phyloP scores from a whole-genome alignment of 1,139 yeast genomes.

The Sugiyamaella sp. region DNA sequence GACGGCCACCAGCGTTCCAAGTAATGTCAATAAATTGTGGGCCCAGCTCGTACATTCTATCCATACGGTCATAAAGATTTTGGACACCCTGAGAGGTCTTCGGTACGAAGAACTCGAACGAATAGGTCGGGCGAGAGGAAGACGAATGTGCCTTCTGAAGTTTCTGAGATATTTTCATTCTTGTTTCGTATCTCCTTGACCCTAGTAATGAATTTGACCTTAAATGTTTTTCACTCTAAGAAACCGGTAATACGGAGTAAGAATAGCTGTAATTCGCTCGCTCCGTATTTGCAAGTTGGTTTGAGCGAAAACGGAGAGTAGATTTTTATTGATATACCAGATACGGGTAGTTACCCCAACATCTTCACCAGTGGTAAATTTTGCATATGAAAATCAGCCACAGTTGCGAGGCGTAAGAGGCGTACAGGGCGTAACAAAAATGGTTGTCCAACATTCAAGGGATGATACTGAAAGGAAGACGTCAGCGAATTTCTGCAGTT shows the following conservation, averaged over 20 bases:
- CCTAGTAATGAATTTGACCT: neutral
- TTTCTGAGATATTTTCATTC: constrained; percentile 48
- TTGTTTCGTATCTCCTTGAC: neutral
- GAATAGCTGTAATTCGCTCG: neutral
- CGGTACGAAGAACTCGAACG: constrained; percentile 98
- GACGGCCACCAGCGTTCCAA: constrained; percentile 97
- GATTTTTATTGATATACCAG: constrained; percentile 11
- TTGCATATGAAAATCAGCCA: constrained; percentile 10
- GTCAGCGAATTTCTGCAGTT: too few relatives aligned
- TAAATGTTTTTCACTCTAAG: neutral
- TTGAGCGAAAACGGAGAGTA: constrained; percentile 14
- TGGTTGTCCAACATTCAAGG: too few relatives aligned
- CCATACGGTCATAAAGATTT: constrained; percentile 95
- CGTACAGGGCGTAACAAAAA: too few relatives aligned
- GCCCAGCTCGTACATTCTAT: constrained; percentile 89
- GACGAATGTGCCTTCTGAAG: constrained; percentile 42
- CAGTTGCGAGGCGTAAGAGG: neutral
- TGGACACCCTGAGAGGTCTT: constrained; percentile 97
- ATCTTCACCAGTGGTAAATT: neutral
- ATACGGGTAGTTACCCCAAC: constrained; percentile 6
- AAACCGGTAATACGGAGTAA: neutral
- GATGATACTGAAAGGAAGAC: too few relatives aligned
- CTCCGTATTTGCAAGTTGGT: neutral
- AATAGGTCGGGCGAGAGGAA: constrained; percentile 62
- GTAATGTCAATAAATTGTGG: constrained; percentile 95